These are phyloP conservation scores for Cutaneotrichosporon arboriforme DNA, from an alignment of 1,284 basidiomycete genomes.

Conservation along the genomic window DNA sequence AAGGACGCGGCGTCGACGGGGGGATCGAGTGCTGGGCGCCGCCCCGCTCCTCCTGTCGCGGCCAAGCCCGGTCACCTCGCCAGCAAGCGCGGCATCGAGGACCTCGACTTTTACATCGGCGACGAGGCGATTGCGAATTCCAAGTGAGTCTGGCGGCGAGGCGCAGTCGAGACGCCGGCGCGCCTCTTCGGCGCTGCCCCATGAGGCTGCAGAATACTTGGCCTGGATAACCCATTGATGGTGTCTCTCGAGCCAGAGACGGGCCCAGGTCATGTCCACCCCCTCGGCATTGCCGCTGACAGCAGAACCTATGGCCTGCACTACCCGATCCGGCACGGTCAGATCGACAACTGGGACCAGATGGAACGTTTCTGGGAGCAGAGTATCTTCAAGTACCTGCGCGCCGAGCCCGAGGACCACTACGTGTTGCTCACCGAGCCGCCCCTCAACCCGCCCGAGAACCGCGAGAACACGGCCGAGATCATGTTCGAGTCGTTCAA, in stretches of 20 bases:
- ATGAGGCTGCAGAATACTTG: too few species aligned
- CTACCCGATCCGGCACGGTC: conserved; percentile 95
- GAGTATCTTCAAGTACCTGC: conserved; percentile 98
- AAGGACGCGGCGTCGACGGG: conserved; percentile 56
- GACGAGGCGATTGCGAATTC: conserved; percentile 94
- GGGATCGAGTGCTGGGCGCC: conserved; percentile 23
- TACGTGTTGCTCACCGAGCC: conserved; percentile 98
- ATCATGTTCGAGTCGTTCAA: conserved; percentile 99
- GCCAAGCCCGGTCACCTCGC: conserved; percentile 88
- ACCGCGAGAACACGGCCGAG: conserved; percentile 97
- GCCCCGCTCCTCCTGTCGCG: conserved; percentile 52
- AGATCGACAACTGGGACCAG: conserved; percentile 99
- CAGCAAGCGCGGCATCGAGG: conserved; percentile 95
- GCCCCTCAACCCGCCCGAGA: conserved; percentile 96
- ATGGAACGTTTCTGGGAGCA: conserved; percentile 99
- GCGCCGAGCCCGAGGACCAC: conserved; percentile 98
- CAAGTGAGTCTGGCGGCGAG: conserved; percentile 52
- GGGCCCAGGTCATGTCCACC: too few species aligned
- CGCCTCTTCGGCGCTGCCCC: too few species aligned
- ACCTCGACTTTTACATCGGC: conserved; percentile 99
- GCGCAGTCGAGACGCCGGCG: neutral
- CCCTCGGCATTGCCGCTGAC: too few species aligned
- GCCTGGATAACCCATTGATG: too few species aligned
- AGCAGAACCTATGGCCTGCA: conserved; percentile 79
- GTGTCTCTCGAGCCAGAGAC: too few species aligned